These are phyloP conservation scores for Agrocybe pediades DNA, from an alignment of 768 basidiomycete genomes.

Conservation along the genomic window DNA sequence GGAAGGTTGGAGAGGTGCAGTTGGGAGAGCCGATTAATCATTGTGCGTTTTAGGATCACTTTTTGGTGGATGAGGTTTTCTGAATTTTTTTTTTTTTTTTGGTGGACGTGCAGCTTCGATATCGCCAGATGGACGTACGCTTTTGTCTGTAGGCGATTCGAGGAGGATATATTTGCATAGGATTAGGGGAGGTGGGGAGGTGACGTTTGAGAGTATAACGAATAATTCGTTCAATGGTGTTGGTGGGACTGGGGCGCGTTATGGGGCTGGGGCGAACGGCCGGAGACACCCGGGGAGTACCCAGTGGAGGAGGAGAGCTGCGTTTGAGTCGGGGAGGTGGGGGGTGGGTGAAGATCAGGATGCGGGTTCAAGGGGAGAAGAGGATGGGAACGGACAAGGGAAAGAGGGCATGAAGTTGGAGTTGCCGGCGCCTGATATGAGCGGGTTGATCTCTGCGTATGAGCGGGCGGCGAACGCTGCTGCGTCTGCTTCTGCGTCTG, in stretches of 20 bases:
- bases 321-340: no score
- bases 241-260: not conserved
- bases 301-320: no score
- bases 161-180: constrained; percentile 83
- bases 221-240: not conserved
- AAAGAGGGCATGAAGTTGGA: not conserved
- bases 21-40: constrained; percentile 80
- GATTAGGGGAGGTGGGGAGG: constrained; percentile 59
- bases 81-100: not conserved
- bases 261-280: not conserved
- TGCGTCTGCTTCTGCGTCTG: not conserved
- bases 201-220: not conserved
- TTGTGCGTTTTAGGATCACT: constrained; percentile 61
- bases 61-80: no score
- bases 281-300: no score
- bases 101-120: constrained; percentile 65
- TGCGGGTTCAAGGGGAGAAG: no score
- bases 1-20: constrained; percentile 52
- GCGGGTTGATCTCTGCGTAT: not conserved
- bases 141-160: constrained; percentile 91
- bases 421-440: not conserved
- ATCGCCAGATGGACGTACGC: constrained; percentile 83
- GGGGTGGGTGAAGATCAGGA: no score
- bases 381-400: no score
- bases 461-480: not conserved